Percentiles rank a stretch among this genome's conserved stretches.
Evolutionary conservation across 805 yeast genomes (phyloP).

Genomic region (Metschnikowia gelsemii): DNA sequence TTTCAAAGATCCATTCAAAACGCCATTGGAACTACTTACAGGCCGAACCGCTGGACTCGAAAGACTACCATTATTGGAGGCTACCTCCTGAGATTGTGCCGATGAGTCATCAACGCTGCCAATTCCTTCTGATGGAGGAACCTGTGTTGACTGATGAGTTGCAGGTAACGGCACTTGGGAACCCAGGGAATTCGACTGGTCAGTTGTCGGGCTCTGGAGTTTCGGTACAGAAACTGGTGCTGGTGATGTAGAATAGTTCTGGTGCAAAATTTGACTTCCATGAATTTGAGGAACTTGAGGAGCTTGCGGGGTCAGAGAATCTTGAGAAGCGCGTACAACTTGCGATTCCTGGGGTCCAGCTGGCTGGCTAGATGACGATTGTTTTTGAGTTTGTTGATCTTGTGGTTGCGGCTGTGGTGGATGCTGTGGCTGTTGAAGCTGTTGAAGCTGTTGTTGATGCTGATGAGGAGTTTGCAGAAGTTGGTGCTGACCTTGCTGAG

Average conservation of each 20-base stretch:
- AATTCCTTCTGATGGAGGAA: background rate
- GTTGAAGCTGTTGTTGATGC: slow-evolving; percentile 9
- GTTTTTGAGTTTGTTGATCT: slow-evolving; percentile 7
- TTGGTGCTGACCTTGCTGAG: slow-evolving; percentile 1
- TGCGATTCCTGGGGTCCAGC: too few relatives aligned
- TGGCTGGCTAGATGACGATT: background rate
- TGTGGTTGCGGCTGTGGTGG: slow-evolving; percentile 2
- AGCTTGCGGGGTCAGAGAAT: too few relatives aligned
- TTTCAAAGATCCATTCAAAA: slow-evolving; percentile 24
- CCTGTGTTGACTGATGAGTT: background rate
- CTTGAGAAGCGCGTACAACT: too few relatives aligned
- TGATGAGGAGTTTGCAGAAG: background rate
- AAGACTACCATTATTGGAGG: background rate
- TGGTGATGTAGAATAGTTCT: background rate
- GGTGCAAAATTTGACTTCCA: background rate
- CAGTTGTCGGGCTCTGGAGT: slow-evolving; percentile 1
- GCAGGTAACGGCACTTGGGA: background rate
- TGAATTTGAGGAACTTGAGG: slow-evolving; percentile 16
- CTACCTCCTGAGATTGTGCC: background rate
- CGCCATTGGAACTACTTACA: slow-evolving; percentile 2
- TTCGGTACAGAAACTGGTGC: slow-evolving; percentile 18
- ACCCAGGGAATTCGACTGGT: background rate
- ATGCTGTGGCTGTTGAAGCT: background rate
- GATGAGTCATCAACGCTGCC: background rate
- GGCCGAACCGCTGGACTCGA: background rate